phyloP scores from a whole-genome alignment of 106 monocot species.

The Hemerocallis citrina region DNA sequence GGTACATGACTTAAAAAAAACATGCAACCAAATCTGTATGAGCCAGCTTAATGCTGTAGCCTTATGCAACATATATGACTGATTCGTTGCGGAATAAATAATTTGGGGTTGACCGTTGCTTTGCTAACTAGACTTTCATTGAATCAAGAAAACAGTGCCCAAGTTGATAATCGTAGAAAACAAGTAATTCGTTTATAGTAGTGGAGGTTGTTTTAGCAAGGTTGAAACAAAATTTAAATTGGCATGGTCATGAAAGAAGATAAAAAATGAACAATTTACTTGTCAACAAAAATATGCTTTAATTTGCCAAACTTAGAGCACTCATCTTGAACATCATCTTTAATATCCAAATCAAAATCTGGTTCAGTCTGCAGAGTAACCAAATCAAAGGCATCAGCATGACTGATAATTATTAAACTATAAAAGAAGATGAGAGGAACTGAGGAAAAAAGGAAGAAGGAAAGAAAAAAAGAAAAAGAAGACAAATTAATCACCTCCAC shows the following conservation, averaged over 20 bases:
- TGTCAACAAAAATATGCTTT: slow-evolving; percentile 87
- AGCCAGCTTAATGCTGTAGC: too few relatives aligned
- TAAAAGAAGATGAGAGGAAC: background rate
- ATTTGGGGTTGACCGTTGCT: too few relatives aligned
- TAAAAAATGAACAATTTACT: slow-evolving; percentile 30
- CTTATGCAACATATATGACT: too few relatives aligned
- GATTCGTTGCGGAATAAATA: too few relatives aligned
- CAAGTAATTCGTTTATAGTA: background rate
- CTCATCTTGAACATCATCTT: slow-evolving; percentile 92
- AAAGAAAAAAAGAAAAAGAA: too few relatives aligned
- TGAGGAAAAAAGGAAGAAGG: slow-evolving; percentile 1
- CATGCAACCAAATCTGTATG: too few relatives aligned
- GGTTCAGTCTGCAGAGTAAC: slow-evolving; percentile 66
- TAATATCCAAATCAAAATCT: slow-evolving; percentile 93
- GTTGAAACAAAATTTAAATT: background rate
- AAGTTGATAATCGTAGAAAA: background rate
- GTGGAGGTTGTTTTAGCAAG: background rate
- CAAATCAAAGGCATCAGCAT: slow-evolving; percentile 4
- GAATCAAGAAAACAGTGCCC: background rate
- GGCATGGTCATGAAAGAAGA: background rate
- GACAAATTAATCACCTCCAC: too few relatives aligned
- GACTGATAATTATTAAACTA: background rate
- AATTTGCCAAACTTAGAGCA: slow-evolving; percentile 81
- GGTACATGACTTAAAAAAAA: background rate
- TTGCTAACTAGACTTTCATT: too few relatives aligned